These are phyloP conservation scores for Leucocoprinus leucothites DNA, from an alignment of 768 basidiomycete species.

Conservation along the genomic window DNA sequence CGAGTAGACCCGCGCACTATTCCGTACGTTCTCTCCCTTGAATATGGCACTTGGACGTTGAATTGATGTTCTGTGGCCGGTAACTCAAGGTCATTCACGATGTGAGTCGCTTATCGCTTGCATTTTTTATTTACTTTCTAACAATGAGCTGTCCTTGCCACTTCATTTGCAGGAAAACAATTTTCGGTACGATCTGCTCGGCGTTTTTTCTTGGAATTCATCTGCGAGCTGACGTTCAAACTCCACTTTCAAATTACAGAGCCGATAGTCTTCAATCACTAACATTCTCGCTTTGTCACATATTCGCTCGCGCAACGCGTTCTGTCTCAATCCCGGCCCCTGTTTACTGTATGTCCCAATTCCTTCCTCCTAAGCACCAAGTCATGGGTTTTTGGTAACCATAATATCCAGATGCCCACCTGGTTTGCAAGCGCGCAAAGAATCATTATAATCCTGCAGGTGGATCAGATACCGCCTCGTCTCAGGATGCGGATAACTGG, in stretches of 20 bases:
- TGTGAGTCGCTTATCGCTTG: conserved; percentile 27
- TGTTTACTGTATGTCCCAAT: conserved; percentile 61
- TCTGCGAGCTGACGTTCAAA: too few species aligned
- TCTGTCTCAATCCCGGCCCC: conserved; percentile 86
- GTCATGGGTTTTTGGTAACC: too few species aligned
- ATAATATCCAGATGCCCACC: conserved; percentile 83
- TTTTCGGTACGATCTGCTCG: conserved; percentile 44
- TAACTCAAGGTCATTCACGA: conserved; percentile 37
- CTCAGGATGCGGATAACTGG: conserved; percentile 43
- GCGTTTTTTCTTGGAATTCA: too few species aligned
- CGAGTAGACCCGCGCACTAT: conserved; percentile 54
- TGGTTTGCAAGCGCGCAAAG: conserved; percentile 78
- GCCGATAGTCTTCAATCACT: conserved; percentile 67
- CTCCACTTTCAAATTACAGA: conserved; percentile 35
- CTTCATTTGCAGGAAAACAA: conserved; percentile 38
- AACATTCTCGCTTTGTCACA: conserved; percentile 73
- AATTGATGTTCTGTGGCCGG: neutral
- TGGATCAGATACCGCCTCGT: conserved; percentile 55
- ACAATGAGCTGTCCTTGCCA: too few species aligned
- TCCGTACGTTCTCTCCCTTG: conserved; percentile 30
- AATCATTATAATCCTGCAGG: conserved; percentile 73
- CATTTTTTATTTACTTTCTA: too few species aligned
- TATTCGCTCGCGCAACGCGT: conserved; percentile 78
- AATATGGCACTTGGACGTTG: neutral
- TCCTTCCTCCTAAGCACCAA: neutral